A percentile compares a stretch with the other conserved stretches of the same genome.
These are phyloP conservation scores for Uronychia setigera DNA, from an alignment of 73 alveolate genomes.

Conservation along the genomic window DNA sequence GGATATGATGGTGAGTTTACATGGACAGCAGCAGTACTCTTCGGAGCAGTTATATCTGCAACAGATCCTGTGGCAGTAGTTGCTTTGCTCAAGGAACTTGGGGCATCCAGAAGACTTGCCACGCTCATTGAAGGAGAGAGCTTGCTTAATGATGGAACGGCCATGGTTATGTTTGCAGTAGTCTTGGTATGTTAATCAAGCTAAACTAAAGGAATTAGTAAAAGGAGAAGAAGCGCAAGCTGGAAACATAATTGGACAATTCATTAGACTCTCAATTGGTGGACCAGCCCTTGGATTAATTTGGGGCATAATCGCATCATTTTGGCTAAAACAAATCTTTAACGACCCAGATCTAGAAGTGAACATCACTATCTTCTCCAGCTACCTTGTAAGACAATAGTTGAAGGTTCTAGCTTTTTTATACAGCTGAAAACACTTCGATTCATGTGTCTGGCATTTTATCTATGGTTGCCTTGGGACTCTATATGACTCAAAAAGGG, in stretches of 20 bases:
- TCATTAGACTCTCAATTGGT: slow-evolving; percentile 56
- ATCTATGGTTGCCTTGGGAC: slow-evolving; percentile 63
- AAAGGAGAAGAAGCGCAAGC: slow-evolving; percentile 63
- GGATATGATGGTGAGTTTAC: slow-evolving; percentile 62
- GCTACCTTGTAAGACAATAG: slow-evolving; percentile 30
- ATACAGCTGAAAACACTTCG: slow-evolving; percentile 58
- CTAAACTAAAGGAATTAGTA: slow-evolving; percentile 15
- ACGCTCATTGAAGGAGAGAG: slow-evolving; percentile 78
- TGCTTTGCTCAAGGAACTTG: slow-evolving; percentile 72
- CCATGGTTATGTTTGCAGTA: slow-evolving; percentile 62
- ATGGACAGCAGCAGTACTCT: slow-evolving; percentile 73
- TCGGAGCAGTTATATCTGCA: slow-evolving; percentile 73
- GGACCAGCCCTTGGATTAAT: slow-evolving; percentile 68
- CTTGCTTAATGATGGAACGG: slow-evolving; percentile 76
- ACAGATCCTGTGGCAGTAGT: slow-evolving; percentile 85
- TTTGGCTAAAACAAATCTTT: slow-evolving; percentile 64
- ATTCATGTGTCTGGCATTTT: slow-evolving; percentile 68
- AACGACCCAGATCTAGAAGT: slow-evolving; percentile 67
- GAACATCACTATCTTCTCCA: slow-evolving; percentile 60
- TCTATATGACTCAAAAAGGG: slow-evolving; percentile 71
- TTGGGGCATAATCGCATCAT: slow-evolving; percentile 47
- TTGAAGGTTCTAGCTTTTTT: slow-evolving; percentile 20
- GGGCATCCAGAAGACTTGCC: slow-evolving; percentile 68
- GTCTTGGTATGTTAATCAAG: slow-evolving; percentile 15
- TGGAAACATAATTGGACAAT: slow-evolving; percentile 46